Evolutionary conservation across 1,284 basidiomycete species (phyloP), one percentile per base, ranked within the genome.

Genomic region (Marasmius sp.): DNA sequence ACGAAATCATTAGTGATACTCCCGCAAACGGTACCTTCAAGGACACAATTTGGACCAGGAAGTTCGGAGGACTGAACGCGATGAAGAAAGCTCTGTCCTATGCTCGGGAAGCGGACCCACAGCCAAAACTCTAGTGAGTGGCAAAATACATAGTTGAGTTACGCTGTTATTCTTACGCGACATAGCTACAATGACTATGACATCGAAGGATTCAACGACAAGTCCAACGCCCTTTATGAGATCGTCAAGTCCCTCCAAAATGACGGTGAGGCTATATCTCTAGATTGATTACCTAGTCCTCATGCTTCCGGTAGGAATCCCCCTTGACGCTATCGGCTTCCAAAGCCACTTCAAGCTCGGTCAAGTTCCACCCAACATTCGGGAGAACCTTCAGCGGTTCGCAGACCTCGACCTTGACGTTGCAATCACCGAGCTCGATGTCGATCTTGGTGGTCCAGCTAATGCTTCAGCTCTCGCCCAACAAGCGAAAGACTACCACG

Each of bases 121-220:
- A 62, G 20, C 73, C 78, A 0, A 79, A 80, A 64, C 76, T 81
- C 62, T 80, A 81, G 77, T 78, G 18, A 51, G 70, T 66, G 20
- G 12, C 34, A 38, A 27, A 48, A 34, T 36, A 14, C n/a, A 12
- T 39, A 36, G 5, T 59, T 52, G 10, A 2, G 5, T 22, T n/a
- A 57, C 39, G 18, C 41, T 59, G 45, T 62, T 67, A 37, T 57
- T 67, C 20, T 61, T 57, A 16, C 22, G 20, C 33, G 18, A 49
- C 12, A 55, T n/a, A 79, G 76, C 82, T 86, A 36, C 72, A 87
- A 86, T 67, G 85, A 86, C 66, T 87, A 83, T 74, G 85, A 83
- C 68, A 78, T 84, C 57, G 82, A 84, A 65, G 72, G 71, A 53
- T 74, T 74, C 51, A 80, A 82, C 38, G 74, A 81, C 36, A 87